phyloP scores from a whole-genome alignment of 345 rosid genomes.

The Rhodamnia rubescens region DNA sequence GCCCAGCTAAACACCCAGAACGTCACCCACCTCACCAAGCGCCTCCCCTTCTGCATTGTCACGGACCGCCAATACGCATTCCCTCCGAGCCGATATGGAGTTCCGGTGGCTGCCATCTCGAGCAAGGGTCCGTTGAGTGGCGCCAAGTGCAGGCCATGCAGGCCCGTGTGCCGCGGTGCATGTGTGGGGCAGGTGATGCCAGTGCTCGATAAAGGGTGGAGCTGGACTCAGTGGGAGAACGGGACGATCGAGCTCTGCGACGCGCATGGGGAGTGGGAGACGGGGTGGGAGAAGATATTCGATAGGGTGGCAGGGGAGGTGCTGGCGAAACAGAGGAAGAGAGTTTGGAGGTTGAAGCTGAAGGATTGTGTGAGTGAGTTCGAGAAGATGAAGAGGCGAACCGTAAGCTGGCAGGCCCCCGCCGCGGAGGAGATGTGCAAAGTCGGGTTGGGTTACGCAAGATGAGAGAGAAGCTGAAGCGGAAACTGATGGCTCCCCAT shows the following conservation, averaged over 20 bases:
- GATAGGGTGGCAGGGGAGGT: slow-evolving; percentile 37
- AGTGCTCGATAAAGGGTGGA: slow-evolving; percentile 44
- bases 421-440: slow-evolving; percentile 48
- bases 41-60: slow-evolving; percentile 73
- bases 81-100: slow-evolving; percentile 64
- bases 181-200: slow-evolving; percentile 52
- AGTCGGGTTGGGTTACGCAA: slow-evolving; percentile 13
- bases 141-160: slow-evolving; percentile 89
- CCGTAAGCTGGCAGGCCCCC: slow-evolving; percentile 62
- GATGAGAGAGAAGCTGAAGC: neutral
- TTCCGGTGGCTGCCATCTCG: slow-evolving; percentile 77
- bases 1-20: slow-evolving; percentile 59
- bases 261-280: slow-evolving; percentile 65
- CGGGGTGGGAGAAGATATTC: slow-evolving; percentile 63
- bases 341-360: slow-evolving; percentile 14
- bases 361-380: slow-evolving; percentile 48
- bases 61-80: slow-evolving; percentile 54
- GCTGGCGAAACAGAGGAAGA: slow-evolving; percentile 38
- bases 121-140: slow-evolving; percentile 84
- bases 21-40: slow-evolving; percentile 25
- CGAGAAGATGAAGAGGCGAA: slow-evolving; percentile 28
- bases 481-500: neutral
- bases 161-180: slow-evolving; percentile 30
- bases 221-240: slow-evolving; percentile 80
- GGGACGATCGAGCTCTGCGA: slow-evolving; percentile 55